phyloP scores from a whole-genome alignment of 2,329 filamentous ascomycete genomes.

The Fusarium decemcellulare region DNA sequence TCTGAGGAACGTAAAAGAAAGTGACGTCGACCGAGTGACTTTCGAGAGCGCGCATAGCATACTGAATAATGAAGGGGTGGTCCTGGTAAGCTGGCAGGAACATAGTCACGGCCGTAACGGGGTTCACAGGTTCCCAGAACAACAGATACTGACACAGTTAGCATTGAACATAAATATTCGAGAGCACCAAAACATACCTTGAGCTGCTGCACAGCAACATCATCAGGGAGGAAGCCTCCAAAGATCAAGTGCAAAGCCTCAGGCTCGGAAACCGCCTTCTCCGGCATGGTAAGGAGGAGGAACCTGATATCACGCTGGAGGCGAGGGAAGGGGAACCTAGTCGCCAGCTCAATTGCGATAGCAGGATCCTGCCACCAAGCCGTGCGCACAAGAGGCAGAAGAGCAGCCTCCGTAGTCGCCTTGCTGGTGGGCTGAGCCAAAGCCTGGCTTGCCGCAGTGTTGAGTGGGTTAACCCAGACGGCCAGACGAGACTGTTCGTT shows the following conservation, averaged over 20 bases:
- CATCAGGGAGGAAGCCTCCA: constrained; percentile 80
- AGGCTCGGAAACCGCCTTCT: constrained; percentile 84
- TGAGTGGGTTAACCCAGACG: constrained; percentile 91
- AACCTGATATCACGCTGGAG: constrained; percentile 83
- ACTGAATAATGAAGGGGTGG: constrained; percentile 94
- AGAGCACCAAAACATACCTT: constrained; percentile 68
- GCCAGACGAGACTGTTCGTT: constrained; percentile 87
- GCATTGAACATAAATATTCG: not conserved
- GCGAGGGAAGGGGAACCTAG: constrained; percentile 82
- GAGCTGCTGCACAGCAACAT: constrained; percentile 84
- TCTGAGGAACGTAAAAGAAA: constrained; percentile 99
- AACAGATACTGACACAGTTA: constrained; percentile 77
- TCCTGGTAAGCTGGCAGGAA: constrained; percentile 93
- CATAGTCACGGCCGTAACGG: constrained; percentile 92
- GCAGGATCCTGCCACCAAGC: constrained; percentile 91
- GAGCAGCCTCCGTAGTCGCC: constrained; percentile 57
- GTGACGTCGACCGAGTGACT: constrained; percentile 96
- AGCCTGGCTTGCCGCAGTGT: constrained; percentile 63
- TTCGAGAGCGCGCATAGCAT: constrained; percentile 95
- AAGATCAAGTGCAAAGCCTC: constrained; percentile 88
- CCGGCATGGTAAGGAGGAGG: constrained; percentile 85
- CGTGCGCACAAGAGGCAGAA: constrained; percentile 78
- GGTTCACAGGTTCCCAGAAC: constrained; percentile 94
- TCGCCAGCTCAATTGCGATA: constrained; percentile 87
- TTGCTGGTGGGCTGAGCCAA: constrained; percentile 59